These are phyloP conservation scores for Gleditsia sinensis DNA, from an alignment of 306 rosid species.

Conservation along the genomic window DNA sequence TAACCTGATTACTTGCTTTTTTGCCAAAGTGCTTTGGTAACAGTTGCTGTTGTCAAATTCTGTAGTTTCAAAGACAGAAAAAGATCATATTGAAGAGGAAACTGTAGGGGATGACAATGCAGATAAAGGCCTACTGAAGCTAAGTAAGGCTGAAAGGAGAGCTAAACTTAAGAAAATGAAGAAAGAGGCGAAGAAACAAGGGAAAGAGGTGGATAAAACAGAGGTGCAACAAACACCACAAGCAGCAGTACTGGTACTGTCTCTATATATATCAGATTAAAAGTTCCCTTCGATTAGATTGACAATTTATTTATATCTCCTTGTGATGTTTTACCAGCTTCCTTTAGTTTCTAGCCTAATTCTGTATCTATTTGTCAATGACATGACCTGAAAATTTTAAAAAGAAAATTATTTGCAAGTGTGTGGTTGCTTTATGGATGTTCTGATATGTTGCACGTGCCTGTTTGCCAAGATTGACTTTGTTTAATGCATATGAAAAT, in stretches of 20 bases:
- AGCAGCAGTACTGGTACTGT: constrained; percentile 79
- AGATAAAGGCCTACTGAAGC: constrained; percentile 57
- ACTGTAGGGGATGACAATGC: constrained; percentile 41
- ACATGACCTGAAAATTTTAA: neutral
- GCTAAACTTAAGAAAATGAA: constrained; percentile 75
- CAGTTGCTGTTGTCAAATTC: constrained; percentile 9
- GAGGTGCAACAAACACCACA: constrained; percentile 70
- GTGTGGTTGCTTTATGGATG: neutral
- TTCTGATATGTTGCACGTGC: neutral
- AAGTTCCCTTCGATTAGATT: neutral
- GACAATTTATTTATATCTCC: constrained; percentile 9
- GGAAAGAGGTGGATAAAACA: constrained; percentile 50
- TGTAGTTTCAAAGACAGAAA: constrained; percentile 55
- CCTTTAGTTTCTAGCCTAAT: neutral
- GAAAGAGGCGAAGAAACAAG: constrained; percentile 79
- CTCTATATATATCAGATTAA: neutral
- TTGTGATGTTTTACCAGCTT: constrained; percentile 12
- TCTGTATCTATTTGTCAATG: neutral
- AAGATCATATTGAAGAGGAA: constrained; percentile 48
- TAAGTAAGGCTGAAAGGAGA: constrained; percentile 83
- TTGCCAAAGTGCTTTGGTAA: constrained; percentile 8
- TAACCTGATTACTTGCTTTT: constrained; percentile 9
- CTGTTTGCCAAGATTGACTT: neutral
- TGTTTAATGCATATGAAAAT: constrained; percentile 3
- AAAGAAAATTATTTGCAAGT: neutral